These are phyloP conservation scores for Didymella segeticola DNA, from an alignment of 2,329 filamentous ascomycete species.

Conservation along the genomic window DNA sequence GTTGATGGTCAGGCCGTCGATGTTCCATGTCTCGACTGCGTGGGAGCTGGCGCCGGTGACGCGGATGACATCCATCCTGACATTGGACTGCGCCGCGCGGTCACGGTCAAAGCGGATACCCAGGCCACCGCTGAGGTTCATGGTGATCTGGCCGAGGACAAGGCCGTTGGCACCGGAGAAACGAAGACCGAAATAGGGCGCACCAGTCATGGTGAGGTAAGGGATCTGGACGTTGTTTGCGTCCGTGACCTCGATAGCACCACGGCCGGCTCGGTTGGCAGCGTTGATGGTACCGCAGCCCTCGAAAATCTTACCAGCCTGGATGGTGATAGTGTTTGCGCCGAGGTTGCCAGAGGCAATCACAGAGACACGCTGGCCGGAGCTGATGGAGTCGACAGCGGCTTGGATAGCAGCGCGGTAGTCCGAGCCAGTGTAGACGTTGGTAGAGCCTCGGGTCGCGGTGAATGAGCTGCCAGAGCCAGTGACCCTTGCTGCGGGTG, in stretches of 20 bases:
- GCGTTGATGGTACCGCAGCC: conserved; percentile 65
- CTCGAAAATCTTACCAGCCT: conserved; percentile 64
- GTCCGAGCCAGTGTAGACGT: conserved; percentile 61
- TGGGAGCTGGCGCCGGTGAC: conserved; percentile 63
- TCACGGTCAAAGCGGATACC: conserved; percentile 67
- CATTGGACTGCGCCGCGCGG: conserved; percentile 59
- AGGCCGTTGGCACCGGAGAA: conserved; percentile 62
- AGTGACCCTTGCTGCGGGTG: conserved; percentile 56
- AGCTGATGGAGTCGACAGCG: conserved; percentile 59
- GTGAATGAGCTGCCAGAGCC: conserved; percentile 56
- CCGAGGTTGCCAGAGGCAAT: conserved; percentile 64
- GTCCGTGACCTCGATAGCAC: conserved; percentile 62
- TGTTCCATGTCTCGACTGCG: conserved; percentile 67
- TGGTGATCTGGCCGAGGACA: conserved; percentile 59
- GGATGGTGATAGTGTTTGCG: conserved; percentile 59
- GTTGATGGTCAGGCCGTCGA: conserved; percentile 60
- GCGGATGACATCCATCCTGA: conserved; percentile 60
- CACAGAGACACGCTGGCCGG: conserved; percentile 62
- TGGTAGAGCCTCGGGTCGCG: conserved; percentile 53
- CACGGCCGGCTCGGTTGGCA: conserved; percentile 52
- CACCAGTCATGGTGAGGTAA: conserved; percentile 64
- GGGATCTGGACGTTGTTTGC: conserved; percentile 61
- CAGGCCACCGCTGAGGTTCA: conserved; percentile 62
- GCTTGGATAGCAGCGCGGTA: conserved; percentile 63
- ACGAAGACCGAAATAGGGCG: conserved; percentile 64